Percentiles rank a stretch among this genome's conserved stretches.
phyloP scores from a whole-genome alignment of 2,329 filamentous ascomycete species.

The Pseudogymnoascus sp. region DNA sequence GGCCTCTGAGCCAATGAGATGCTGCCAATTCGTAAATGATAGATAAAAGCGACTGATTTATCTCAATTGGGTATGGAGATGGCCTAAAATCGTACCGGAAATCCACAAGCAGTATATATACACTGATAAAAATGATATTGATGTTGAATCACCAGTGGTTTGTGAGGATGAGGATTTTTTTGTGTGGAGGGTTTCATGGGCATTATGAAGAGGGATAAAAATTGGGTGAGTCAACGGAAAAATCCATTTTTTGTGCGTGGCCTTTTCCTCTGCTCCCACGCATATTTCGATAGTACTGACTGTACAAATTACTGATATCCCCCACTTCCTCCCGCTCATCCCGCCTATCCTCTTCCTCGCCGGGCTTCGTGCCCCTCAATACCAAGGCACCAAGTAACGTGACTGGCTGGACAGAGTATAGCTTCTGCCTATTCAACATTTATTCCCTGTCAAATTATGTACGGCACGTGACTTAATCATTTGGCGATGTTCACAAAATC shows the following conservation, averaged over 20 bases:
- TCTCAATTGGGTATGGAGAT: slow-evolving; percentile 1
- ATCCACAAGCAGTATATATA: neutral
- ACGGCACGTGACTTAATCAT: neutral
- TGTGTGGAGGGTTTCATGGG: neutral
- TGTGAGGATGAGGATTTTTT: neutral
- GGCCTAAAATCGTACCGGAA: neutral
- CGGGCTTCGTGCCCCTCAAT: neutral
- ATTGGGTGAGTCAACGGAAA: slow-evolving; percentile 9
- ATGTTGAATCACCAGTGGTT: slow-evolving; percentile 3
- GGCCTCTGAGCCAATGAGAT: slow-evolving; percentile 2
- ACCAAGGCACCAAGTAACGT: slow-evolving; percentile 1
- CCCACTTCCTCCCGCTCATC: slow-evolving; percentile 1
- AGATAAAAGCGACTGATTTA: neutral
- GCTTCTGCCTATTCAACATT: neutral
- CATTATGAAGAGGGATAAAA: neutral
- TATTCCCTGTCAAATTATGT: neutral
- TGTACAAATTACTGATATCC: slow-evolving; percentile 5
- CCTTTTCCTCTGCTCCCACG: neutral
- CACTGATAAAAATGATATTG: neutral
- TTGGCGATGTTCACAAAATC: neutral
- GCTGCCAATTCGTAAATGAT: slow-evolving; percentile 1
- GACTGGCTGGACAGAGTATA: slow-evolving; percentile 7
- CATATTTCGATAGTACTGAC: neutral
- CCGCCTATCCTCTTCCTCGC: slow-evolving; percentile 4
- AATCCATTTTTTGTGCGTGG: slow-evolving; percentile 8